Conservation (phyloP, 352 stramenopile genomes). For the Globisporangium radiosum region DNA sequence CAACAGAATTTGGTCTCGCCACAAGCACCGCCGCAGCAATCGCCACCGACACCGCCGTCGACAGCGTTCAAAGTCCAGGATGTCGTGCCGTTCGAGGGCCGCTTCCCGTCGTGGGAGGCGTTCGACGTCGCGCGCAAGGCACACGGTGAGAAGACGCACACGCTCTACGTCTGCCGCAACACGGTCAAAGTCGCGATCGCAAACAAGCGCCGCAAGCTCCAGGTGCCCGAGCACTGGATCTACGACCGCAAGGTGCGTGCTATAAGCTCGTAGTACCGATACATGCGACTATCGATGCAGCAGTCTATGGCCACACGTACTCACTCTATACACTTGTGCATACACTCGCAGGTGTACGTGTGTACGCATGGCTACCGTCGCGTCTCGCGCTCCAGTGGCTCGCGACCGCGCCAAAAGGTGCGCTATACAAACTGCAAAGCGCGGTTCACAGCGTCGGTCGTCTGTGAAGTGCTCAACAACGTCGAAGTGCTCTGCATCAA, state of each 20-base stretch:
- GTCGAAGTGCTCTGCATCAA: constrained; percentile 58
- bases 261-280: too few species aligned
- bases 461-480: constrained; percentile 43
- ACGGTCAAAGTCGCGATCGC: constrained; percentile 66
- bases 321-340: too few species aligned
- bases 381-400: constrained; percentile 52
- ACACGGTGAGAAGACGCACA: constrained; percentile 73
- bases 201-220: constrained; percentile 64
- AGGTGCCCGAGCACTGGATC: constrained; percentile 55
- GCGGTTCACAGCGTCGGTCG: constrained; percentile 57
- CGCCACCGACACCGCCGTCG: background rate
- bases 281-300: too few species aligned
- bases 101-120: constrained; percentile 71
- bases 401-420: constrained; percentile 57
- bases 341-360: constrained; percentile 31
- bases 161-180: constrained; percentile 77
- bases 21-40: background rate
- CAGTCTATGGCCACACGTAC: background rate
- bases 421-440: constrained; percentile 65
- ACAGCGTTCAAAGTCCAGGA: constrained; percentile 29
- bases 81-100: constrained; percentile 59
- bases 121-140: constrained; percentile 59
- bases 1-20: background rate
- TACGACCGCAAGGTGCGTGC: constrained; percentile 50
- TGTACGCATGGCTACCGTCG: constrained; percentile 71